These are phyloP conservation scores for Solanum stenotomum DNA, from an alignment of 257 asterid species.

Conservation along the genomic window DNA sequence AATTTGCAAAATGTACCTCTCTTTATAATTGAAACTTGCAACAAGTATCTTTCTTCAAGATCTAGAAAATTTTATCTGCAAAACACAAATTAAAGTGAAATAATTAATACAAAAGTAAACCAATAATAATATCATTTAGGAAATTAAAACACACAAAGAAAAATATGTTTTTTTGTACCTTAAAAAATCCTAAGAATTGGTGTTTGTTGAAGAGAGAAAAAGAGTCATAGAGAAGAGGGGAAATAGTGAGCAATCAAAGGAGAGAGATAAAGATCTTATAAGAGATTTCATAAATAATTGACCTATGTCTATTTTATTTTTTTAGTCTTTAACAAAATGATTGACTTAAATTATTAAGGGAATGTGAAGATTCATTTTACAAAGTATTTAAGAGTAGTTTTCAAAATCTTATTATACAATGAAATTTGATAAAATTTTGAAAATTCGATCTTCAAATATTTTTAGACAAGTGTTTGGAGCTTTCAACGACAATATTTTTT, in stretches of 20 bases:
- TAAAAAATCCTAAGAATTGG: background rate
- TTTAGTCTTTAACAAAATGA: too few species aligned
- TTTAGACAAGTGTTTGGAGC: background rate
- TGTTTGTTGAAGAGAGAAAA: conserved; percentile 1
- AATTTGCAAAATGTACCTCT: background rate
- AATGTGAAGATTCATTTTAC: background rate
- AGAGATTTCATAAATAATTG: background rate
- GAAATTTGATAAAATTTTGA: background rate
- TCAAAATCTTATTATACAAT: background rate
- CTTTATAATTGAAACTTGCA: background rate
- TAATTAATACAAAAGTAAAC: background rate
- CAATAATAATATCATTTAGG: background rate
- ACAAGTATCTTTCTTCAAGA: background rate
- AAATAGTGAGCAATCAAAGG: background rate
- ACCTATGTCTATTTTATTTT: background rate
- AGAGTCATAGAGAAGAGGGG: background rate
- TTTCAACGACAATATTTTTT: background rate
- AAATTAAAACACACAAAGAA: background rate
- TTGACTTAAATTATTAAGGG: background rate
- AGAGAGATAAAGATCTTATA: background rate
- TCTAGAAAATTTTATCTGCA: background rate
- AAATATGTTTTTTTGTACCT: background rate
- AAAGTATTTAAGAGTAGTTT: too few species aligned
- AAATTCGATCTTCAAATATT: background rate
- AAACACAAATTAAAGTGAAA: background rate